These are phyloP conservation scores for Boletus fagicola DNA, from an alignment of 768 basidiomycete species.

Conservation along the genomic window DNA sequence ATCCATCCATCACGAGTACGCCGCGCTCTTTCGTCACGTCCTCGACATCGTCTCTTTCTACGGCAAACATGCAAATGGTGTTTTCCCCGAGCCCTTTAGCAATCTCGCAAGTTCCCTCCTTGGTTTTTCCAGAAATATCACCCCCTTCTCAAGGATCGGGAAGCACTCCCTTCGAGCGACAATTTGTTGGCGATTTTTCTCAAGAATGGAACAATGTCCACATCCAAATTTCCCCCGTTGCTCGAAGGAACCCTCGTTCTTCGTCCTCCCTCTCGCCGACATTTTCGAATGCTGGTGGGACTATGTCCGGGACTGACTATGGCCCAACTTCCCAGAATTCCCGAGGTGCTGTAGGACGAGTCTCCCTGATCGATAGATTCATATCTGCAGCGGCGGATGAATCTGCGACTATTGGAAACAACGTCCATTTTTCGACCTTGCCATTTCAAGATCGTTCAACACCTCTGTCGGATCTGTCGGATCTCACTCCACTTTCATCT, in stretches of 20 bases:
- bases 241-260: constrained; percentile 4
- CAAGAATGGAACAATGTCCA: constrained; percentile 18
- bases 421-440: background rate
- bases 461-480: constrained; percentile 28
- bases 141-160: constrained; percentile 26
- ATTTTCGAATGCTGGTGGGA: background rate
- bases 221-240: constrained; percentile 25
- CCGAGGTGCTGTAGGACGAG: constrained; percentile 8
- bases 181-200: constrained; percentile 23
- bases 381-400: constrained; percentile 25
- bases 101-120: constrained; percentile 14
- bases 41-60: constrained; percentile 13
- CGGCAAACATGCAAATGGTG: constrained; percentile 10
- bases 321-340: constrained; percentile 8
- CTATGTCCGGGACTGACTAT: background rate
- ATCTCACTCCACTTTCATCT: constrained; percentile 33
- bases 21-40: constrained; percentile 12
- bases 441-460: constrained; percentile 19
- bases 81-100: constrained; percentile 32
- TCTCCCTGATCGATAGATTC: constrained; percentile 31
- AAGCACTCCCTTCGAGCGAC: constrained; percentile 31
- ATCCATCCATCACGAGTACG: background rate
- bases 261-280: constrained; percentile 9
- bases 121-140: constrained; percentile 27
- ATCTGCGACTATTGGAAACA: constrained; percentile 1